These are phyloP conservation scores for Populus tomentosa DNA, from an alignment of 441 rosid genomes.

Conservation along the genomic window DNA sequence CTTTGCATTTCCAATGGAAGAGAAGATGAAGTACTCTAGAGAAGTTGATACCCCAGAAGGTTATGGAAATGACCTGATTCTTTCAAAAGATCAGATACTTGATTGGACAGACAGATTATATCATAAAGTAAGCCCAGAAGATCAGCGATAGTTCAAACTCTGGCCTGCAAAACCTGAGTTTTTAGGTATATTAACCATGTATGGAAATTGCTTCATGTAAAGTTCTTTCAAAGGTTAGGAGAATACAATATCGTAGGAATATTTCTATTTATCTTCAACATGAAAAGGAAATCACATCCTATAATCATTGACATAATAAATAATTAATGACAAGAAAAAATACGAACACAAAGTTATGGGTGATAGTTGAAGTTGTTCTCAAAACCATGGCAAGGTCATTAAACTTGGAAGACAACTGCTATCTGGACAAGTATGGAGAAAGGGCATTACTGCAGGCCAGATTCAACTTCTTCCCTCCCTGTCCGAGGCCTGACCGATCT, in stretches of 20 bases:
- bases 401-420: constrained; percentile 40
- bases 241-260: too few species aligned
- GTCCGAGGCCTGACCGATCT: constrained; percentile 53
- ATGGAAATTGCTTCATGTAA: too few species aligned
- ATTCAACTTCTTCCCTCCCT: constrained; percentile 63
- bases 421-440: constrained; percentile 47
- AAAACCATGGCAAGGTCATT: constrained; percentile 57
- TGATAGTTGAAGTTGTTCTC: constrained; percentile 26
- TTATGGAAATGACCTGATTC: constrained; percentile 52
- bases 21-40: not conserved
- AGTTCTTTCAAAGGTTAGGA: too few species aligned
- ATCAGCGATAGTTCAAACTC: constrained; percentile 25
- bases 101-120: constrained; percentile 55
- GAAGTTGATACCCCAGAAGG: constrained; percentile 38
- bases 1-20: not conserved
- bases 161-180: constrained; percentile 38
- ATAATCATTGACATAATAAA: too few species aligned
- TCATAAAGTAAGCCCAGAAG: constrained; percentile 37
- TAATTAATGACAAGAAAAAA: constrained; percentile 28
- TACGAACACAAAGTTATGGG: constrained; percentile 24
- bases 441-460: constrained; percentile 36
- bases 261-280: too few species aligned
- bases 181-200: constrained; percentile 34
- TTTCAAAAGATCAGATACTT: constrained; percentile 29
- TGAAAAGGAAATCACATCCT: too few species aligned